Percentiles rank a stretch among this genome's conserved stretches.
phyloP scores from a whole-genome alignment of 2,329 filamentous ascomycete species.

The Cladosporium sp. region DNA sequence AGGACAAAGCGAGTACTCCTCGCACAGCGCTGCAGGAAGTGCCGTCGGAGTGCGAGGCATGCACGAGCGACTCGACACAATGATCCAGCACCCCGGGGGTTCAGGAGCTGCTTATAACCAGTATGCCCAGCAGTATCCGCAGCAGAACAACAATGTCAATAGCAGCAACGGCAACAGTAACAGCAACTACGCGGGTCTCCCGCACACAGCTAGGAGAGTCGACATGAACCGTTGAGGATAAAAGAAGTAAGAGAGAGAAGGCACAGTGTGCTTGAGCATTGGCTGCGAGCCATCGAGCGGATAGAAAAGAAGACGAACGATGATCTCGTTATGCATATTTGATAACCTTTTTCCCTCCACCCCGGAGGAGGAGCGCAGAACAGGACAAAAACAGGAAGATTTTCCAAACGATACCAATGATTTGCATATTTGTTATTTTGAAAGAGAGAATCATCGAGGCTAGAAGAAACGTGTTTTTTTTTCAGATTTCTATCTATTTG shows the following conservation, averaged over 20 bases:
- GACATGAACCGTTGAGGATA: constrained; percentile 7
- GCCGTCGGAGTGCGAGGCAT: constrained; percentile 1
- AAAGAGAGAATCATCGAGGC: background rate
- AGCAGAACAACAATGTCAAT: background rate
- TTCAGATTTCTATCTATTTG: background rate
- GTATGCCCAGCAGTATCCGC: background rate
- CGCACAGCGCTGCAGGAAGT: background rate
- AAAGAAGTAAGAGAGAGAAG: background rate
- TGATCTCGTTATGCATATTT: background rate
- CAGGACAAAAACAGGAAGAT: background rate
- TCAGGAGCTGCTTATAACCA: background rate
- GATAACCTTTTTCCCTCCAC: background rate
- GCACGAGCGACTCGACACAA: constrained; percentile 23
- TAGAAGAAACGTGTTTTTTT: background rate
- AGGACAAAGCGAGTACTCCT: constrained; percentile 26
- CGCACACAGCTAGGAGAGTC: constrained; percentile 8
- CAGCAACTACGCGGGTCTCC: constrained; percentile 5
- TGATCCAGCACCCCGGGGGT: constrained; percentile 21
- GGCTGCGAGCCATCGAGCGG: background rate
- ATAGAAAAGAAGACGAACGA: background rate
- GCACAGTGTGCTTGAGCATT: background rate
- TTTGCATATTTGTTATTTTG: background rate
- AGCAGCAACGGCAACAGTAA: background rate
- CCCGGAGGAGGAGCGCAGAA: background rate
- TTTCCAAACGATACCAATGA: background rate